These are phyloP conservation scores for Cytidiella melzeri DNA, from an alignment of 768 basidiomycete species.

Conservation along the genomic window DNA sequence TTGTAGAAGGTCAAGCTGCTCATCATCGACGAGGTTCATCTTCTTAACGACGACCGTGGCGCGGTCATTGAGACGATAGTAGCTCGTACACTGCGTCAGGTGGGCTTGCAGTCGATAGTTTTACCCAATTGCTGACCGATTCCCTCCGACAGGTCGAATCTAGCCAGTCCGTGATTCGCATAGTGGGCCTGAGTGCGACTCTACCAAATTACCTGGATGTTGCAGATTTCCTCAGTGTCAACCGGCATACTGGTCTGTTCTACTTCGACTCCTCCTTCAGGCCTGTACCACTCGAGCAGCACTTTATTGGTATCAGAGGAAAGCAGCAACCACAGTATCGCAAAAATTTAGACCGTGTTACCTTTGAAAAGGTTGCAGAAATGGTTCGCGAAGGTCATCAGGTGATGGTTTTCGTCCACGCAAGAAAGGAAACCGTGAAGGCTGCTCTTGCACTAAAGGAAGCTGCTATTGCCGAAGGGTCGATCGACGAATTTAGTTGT, in stretches of 20 bases:
- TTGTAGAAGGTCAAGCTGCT: conserved; percentile 82
- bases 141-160: conserved; percentile 72
- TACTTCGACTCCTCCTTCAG: conserved; percentile 98
- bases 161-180: conserved; percentile 91
- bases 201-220: conserved; percentile 97
- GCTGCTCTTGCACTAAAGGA: conserved; percentile 79
- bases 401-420: conserved; percentile 99
- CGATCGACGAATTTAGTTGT: conserved; percentile 72
- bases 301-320: conserved; percentile 90
- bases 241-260: conserved; percentile 81
- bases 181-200: conserved; percentile 94
- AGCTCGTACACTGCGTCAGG: conserved; percentile 89
- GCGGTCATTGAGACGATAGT: conserved; percentile 98
- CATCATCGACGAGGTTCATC: conserved; percentile 96
- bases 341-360: conserved; percentile 82
- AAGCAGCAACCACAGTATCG: conserved; percentile 69
- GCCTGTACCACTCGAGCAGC: conserved; percentile 94
- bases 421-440: conserved; percentile 96
- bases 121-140: not conserved
- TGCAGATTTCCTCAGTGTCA: conserved; percentile 89
- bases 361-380: conserved; percentile 86
- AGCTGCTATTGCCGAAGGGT: conserved; percentile 63
- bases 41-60: conserved; percentile 95
- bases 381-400: conserved; percentile 91
- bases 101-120: conserved; percentile 19